Base-by-base conservation (phyloP, 2,329 filamentous ascomycete species). In the Xylariaceae sp. region DNA sequence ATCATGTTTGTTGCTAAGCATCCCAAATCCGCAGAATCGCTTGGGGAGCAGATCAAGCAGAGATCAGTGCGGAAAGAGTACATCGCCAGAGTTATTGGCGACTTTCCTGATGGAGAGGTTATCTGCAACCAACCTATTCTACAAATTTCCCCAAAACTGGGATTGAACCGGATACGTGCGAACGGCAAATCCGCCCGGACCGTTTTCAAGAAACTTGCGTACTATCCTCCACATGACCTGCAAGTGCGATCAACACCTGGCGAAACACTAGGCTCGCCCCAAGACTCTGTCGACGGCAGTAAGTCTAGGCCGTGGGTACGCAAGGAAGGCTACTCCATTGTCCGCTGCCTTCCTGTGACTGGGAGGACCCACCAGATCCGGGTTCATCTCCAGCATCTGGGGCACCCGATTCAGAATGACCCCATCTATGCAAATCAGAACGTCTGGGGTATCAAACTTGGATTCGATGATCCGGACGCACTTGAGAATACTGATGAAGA, bases 1-100 rank as follows among this genome's bases (percentile, higher is more conserved):
- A 89, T 99, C 69, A 97, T 99, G 93, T 99, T 99, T 72, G 86
- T 99, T 64, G 94, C 88, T 23, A 99, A 99, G 75, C 86, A 90
- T 59, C 80, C 86, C 30, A 83, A 85, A 65, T 90, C 89, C 0
- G 93, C 94, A 0, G 91, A 93, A 60, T 79, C 80, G 26, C 81
- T 99, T 62, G 85, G 87, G 49, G 75, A 80, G 35, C 89, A 96
- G 71, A 90, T 99, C 53, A 83, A 85, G 61, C 82, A 82, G 4
- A 82, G 94, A 29, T 93, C 88, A 0, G 90, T 99, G 30, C 86
- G 91, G 64, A 99, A 99, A 71, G 94, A 99, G 72, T 99, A 99
- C 67, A 80, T 99, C 20, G 93, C 93, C 3, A 83, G 94, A 32
- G 94, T 97, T 8, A 89, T 89, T 60, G 94, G 94, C 44, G 83